These are phyloP conservation scores for Penicillium riverlandense DNA, from an alignment of 495 filamentous ascomycete species.

Conservation along the genomic window DNA sequence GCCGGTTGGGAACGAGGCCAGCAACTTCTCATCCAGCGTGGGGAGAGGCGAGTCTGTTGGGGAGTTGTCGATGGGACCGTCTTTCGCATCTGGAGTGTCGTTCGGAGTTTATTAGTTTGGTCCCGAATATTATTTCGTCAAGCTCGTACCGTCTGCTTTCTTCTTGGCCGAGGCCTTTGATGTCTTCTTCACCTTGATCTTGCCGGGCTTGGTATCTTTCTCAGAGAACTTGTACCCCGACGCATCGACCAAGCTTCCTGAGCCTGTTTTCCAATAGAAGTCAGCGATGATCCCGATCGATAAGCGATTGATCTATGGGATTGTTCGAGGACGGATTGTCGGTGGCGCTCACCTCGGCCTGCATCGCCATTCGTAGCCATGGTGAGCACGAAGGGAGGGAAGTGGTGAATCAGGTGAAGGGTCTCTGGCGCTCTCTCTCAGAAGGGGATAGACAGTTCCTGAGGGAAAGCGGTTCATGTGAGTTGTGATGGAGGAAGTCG, in stretches of 20 bases:
- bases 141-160: constrained; percentile 44
- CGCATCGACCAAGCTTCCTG: constrained; percentile 41
- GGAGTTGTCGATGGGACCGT: constrained; percentile 23
- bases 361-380: constrained; percentile 36
- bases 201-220: constrained; percentile 57
- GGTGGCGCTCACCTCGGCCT: constrained; percentile 24
- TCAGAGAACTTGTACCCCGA: constrained; percentile 44
- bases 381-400: constrained; percentile 7
- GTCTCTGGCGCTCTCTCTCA: constrained; percentile 2
- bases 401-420: not conserved
- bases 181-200: constrained; percentile 64
- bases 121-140: not conserved
- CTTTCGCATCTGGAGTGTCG: constrained; percentile 14
- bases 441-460: not conserved
- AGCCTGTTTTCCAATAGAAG: constrained; percentile 9
- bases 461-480: not conserved
- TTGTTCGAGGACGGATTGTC: not conserved
- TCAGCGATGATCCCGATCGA: constrained; percentile 5
- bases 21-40: constrained; percentile 59
- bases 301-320: not conserved
- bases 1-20: constrained; percentile 65
- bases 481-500: constrained; percentile 6
- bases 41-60: constrained; percentile 55
- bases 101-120: not conserved
- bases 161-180: constrained; percentile 46